phyloP scores from a whole-genome alignment of 495 filamentous ascomycete species.

The Penicillium daleae region DNA sequence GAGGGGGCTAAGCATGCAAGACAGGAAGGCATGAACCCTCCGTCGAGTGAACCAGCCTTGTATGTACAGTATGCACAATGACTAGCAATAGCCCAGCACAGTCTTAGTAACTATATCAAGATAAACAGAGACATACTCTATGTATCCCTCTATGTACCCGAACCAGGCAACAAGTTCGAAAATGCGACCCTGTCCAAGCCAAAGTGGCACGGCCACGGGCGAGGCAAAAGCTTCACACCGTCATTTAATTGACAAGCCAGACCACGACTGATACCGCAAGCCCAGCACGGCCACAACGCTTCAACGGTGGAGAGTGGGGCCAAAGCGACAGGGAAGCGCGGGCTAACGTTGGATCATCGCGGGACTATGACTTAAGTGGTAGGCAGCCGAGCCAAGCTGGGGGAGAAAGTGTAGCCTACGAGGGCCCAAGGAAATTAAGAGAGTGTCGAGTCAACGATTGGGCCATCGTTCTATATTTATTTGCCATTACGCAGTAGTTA shows the following conservation, averaged over 20 bases:
- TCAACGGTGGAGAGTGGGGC: conserved; percentile 3
- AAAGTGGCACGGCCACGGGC: background rate
- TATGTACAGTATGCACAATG: background rate
- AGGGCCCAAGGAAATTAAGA: background rate
- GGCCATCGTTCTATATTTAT: conserved; percentile 12
- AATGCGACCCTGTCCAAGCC: conserved; percentile 1
- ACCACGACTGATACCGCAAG: background rate
- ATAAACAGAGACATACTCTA: background rate
- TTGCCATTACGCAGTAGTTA: conserved; percentile 16
- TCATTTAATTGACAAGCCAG: conserved; percentile 2
- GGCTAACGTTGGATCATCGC: conserved; percentile 32
- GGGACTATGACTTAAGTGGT: conserved; percentile 32
- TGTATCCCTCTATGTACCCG: background rate
- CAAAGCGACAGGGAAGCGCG: conserved; percentile 14
- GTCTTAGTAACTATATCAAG: background rate
- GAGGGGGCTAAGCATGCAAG: background rate
- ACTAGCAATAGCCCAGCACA: background rate
- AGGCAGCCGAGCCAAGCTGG: conserved; percentile 10
- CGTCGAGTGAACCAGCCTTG: no score
- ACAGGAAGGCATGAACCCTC: conserved; percentile 1
- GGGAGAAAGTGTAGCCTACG: conserved; percentile 8
- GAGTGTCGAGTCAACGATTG: background rate
- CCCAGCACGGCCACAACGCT: conserved; percentile 6
- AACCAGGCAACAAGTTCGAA: background rate
- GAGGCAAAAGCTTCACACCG: conserved; percentile 2